These are phyloP conservation scores for Neospermospora avenae DNA, from an alignment of 2,329 filamentous ascomycete species.

Conservation along the genomic window DNA sequence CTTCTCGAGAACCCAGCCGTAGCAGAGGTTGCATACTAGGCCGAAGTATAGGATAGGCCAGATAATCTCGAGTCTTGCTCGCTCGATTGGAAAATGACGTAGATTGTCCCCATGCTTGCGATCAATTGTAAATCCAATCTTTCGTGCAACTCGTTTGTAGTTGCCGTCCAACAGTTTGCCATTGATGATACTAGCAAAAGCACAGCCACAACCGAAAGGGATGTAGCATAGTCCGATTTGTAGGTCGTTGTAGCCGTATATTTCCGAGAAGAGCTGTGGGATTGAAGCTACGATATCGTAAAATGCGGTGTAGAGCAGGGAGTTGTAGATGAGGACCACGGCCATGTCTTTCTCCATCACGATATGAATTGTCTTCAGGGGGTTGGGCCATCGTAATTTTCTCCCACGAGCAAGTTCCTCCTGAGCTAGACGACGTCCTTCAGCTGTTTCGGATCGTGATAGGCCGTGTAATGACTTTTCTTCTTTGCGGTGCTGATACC, in stretches of 20 bases:
- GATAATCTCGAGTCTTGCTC: slow-evolving; percentile 49
- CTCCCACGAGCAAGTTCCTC: slow-evolving; percentile 37
- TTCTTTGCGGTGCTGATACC: slow-evolving; percentile 32
- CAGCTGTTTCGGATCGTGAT: slow-evolving; percentile 34
- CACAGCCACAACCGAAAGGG: slow-evolving; percentile 49
- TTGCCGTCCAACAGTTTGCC: slow-evolving; percentile 62
- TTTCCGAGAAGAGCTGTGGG: slow-evolving; percentile 42
- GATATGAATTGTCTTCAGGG: slow-evolving; percentile 51
- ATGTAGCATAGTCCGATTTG: slow-evolving; percentile 35
- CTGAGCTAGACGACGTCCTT: slow-evolving; percentile 33
- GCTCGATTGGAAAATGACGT: slow-evolving; percentile 36
- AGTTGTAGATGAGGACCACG: slow-evolving; percentile 50
- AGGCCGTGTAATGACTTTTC: slow-evolving; percentile 25
- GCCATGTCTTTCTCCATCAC: slow-evolving; percentile 57
- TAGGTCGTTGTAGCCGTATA: slow-evolving; percentile 34
- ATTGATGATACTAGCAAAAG: slow-evolving; percentile 49
- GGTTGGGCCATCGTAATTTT: slow-evolving; percentile 53
- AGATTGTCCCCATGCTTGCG: slow-evolving; percentile 47
- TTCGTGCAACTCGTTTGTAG: slow-evolving; percentile 63
- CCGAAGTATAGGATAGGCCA: slow-evolving; percentile 54
- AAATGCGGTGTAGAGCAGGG: slow-evolving; percentile 54
- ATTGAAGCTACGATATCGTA: slow-evolving; percentile 51
- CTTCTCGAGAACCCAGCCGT: slow-evolving; percentile 54
- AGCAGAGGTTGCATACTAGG: slow-evolving; percentile 50
- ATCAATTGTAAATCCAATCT: slow-evolving; percentile 58